These are phyloP conservation scores for Somion occarium DNA, from an alignment of 1,284 basidiomycete genomes.

Conservation along the genomic window DNA sequence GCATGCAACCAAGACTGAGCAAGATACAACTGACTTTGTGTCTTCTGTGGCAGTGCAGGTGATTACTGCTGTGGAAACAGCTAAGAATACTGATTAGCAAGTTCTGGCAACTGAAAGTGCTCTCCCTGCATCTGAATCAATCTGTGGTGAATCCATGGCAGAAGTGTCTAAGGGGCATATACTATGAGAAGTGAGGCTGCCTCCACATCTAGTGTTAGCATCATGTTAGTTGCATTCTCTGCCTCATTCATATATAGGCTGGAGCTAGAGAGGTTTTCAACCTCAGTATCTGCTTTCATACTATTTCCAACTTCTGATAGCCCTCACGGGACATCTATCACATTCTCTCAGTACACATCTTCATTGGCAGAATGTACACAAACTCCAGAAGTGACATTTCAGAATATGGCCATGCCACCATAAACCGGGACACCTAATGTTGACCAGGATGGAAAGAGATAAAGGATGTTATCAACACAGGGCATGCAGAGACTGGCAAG, in stretches of 20 bases:
- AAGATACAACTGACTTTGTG: slow-evolving; percentile 12
- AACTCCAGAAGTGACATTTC: slow-evolving; percentile 36
- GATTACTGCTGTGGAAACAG: slow-evolving; percentile 16
- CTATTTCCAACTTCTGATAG: slow-evolving; percentile 24
- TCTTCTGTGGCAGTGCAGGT: slow-evolving; percentile 10
- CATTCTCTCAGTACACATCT: slow-evolving; percentile 29
- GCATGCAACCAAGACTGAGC: slow-evolving; percentile 21
- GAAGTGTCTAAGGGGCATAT: neutral
- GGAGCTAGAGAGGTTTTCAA: slow-evolving; percentile 17
- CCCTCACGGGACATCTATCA: slow-evolving; percentile 21
- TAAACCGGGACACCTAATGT: slow-evolving; percentile 60
- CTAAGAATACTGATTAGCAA: slow-evolving; percentile 20
- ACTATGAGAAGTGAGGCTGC: too few species aligned
- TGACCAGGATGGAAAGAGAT: slow-evolving; percentile 68
- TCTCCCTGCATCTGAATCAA: too few species aligned
- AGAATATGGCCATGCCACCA: slow-evolving; percentile 28
- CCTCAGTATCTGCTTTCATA: slow-evolving; percentile 22
- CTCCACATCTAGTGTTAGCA: slow-evolving; percentile 23
- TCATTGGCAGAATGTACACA: slow-evolving; percentile 22
- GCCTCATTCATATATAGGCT: slow-evolving; percentile 29
- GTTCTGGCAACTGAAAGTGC: too few species aligned
- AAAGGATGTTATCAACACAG: slow-evolving; percentile 68
- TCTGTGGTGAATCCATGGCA: neutral
- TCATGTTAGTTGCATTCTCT: slow-evolving; percentile 36
- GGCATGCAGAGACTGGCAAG: slow-evolving; percentile 77